Base-by-base conservation (phyloP, 805 yeast genomes). In the Candida quercuum region DNA sequence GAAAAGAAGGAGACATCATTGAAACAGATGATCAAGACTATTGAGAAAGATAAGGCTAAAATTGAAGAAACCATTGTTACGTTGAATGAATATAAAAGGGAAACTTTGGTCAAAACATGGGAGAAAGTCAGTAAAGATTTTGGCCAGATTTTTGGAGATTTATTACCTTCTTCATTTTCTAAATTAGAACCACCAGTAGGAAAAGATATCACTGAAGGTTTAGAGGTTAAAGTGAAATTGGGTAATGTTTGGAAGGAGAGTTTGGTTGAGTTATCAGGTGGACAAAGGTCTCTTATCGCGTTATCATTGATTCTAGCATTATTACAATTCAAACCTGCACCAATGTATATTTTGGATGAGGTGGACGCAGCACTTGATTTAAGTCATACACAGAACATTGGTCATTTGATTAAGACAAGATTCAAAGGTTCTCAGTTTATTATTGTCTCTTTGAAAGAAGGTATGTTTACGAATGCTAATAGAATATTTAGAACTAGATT, bases 291-390 rank as follows among this genome's bases (percentile, higher is more conserved):
- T 1, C 73, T 94, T 46, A 86, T 91, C 46, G 99, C 99, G 0
- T 66, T 93, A 39, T 86, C 98, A 3, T 68, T 91, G 49, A 93
- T 93, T 49, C 74, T 91, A 78, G 96, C 98, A 0, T 68, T 93
- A 43, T 67, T 93, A 35, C 95, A 88, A 59, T 91, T 85, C 68
- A 86, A 88, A 59, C 99, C 99, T 5, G 99, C 99, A 2, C 99
- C 99, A 7, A 86, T 93, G 95, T 93, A 93, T 56, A 91, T 93
- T 49, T 67, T 93, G 40, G 99, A 93, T 63, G 99, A 93, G 64
- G 97, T 93, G 27, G 99, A 93, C 65, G 99, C 99, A 1, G 99
- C 99, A 1, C 71, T 93, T 47, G 99, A 93, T 69, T 72, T 91
- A 46, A 86, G 94, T 41, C 99, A 93, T 57, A 93, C 99, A 1